Percentiles rank a stretch among this genome's conserved stretches.
phyloP scores from a whole-genome alignment of 345 rosid species.

The Arabidopsis thaliana region DNA sequence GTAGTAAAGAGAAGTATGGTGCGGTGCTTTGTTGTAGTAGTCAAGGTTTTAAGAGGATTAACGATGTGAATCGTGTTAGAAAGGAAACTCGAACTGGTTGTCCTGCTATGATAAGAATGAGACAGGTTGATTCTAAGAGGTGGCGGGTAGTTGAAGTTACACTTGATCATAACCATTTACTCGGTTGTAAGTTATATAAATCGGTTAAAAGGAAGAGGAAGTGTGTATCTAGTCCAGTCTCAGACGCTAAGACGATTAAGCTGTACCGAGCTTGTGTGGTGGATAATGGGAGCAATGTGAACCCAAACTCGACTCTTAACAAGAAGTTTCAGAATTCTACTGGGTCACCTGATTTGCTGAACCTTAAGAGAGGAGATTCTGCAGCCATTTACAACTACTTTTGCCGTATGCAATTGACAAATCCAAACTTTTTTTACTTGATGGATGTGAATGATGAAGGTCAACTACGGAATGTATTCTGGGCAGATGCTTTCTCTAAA shows the following conservation, averaged over 20 bases:
- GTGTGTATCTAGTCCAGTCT: slow-evolving; percentile 53
- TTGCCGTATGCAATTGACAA: slow-evolving; percentile 69
- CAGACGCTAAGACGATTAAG: slow-evolving; percentile 61
- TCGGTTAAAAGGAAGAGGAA: slow-evolving; percentile 58
- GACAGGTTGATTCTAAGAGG: slow-evolving; percentile 74
- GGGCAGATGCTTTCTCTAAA: slow-evolving; percentile 67
- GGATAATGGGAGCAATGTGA: slow-evolving; percentile 55
- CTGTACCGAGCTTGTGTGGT: slow-evolving; percentile 62
- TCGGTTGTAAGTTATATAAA: slow-evolving; percentile 55
- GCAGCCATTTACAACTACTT: slow-evolving; percentile 63
- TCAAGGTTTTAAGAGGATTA: slow-evolving; percentile 75
- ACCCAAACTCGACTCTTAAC: slow-evolving; percentile 41
- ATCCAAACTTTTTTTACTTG: slow-evolving; percentile 68
- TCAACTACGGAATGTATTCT: slow-evolving; percentile 62
- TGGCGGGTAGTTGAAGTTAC: slow-evolving; percentile 73
- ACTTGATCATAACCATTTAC: slow-evolving; percentile 75
- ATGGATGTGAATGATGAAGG: slow-evolving; percentile 81
- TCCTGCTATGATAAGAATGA: slow-evolving; percentile 80
- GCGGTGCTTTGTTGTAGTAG: slow-evolving; percentile 84
- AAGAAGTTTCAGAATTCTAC: slow-evolving; percentile 46
- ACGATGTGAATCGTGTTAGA: slow-evolving; percentile 66
- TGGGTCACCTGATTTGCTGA: slow-evolving; percentile 49
- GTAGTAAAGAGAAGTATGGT: slow-evolving; percentile 74
- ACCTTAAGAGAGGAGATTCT: slow-evolving; percentile 64
- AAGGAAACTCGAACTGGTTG: slow-evolving; percentile 86